These are phyloP conservation scores for Spizellomyces punctatus DNA, from an alignment of 192 early-diverging fungal species.

Conservation along the genomic window DNA sequence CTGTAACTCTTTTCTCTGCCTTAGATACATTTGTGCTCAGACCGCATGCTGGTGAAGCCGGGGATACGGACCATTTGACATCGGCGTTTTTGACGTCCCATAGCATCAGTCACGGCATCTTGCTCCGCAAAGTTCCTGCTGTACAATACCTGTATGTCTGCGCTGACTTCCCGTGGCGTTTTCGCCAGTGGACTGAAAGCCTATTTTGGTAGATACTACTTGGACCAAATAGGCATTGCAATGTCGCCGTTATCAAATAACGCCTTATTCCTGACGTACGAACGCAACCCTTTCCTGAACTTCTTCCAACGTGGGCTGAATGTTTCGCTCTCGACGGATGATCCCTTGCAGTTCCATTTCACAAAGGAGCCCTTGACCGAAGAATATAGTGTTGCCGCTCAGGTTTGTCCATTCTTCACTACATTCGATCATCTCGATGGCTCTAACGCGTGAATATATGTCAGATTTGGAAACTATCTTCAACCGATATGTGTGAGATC, in stretches of 20 bases:
- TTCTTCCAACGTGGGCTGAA: conserved; percentile 95
- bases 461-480: conserved; percentile 91
- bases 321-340: conserved; percentile 91
- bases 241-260: conserved; percentile 98
- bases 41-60: conserved; percentile 94
- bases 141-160: conserved; percentile 78
- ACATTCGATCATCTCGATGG: background rate
- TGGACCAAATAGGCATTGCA: conserved; percentile 94
- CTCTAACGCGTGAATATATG: background rate
- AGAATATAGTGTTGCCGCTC: conserved; percentile 92
- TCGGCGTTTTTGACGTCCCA: conserved; percentile 85
- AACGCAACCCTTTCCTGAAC: conserved; percentile 86
- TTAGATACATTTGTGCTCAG: conserved; percentile 85
- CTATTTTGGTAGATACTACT: conserved; percentile 46
- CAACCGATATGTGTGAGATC: conserved; percentile 93
- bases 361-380: conserved; percentile 97
- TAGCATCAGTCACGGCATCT: conserved; percentile 90
- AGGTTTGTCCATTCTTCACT: conserved; percentile 46
- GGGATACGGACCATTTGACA: conserved; percentile 91
- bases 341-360: conserved; percentile 95
- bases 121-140: conserved; percentile 90
- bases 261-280: conserved; percentile 89
- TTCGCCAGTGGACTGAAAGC: background rate
- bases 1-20: conserved; percentile 29
- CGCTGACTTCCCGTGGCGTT: conserved; percentile 2